Evolutionary conservation across 768 basidiomycete genomes (phyloP), one percentile per base, ranked within the genome.

Genomic region (Leccinum imitatum): DNA sequence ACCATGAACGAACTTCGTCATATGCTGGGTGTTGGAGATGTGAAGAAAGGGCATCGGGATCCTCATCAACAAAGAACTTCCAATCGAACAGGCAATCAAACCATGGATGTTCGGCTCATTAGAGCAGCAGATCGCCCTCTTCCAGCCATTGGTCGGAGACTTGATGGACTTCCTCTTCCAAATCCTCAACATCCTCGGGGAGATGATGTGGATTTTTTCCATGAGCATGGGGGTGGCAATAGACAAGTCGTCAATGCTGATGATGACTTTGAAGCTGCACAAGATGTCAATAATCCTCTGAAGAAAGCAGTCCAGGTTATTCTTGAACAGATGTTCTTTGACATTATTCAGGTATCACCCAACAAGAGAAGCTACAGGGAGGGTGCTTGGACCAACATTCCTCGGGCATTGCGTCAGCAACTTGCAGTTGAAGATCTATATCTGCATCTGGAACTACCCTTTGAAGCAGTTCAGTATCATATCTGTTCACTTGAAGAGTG

Each of bases 311-410:
- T 57, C 2, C 50, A 57, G 3, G 0, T 23, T 0, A 48, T 58
- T 1, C 11, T 61, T 9, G 57, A 61, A 15, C 60, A 61, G 8
- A 37, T 58, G 27, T 61, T 31, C 37, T 41, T 37, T 21, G 47
- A 61, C 15, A 61, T 61, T 4, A 6, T 61, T 0, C 23, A 30
- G 1, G 52, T 58, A 21, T 61, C 56, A 0, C 60, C 52, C 0
- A 61, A 61, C 47, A 19, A 48, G 13, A 60, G 6, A 11, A 19
- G 2, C 2, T 14, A 19, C 4, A 8, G 0, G 5, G 14, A 58
- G 0, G 52, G 57, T 9, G 6, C 60, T 3, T 61, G 60, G 60
- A 61, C 60, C 0, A 58, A 61, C 6, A 58, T 61, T 3, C 60
- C 52, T 0, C 1, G 0, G 3, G 6, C 51, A 5, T n/a, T 30